Conservation (phyloP, 2,329 filamentous ascomycete genomes). For the Fusarium circinatum region DNA sequence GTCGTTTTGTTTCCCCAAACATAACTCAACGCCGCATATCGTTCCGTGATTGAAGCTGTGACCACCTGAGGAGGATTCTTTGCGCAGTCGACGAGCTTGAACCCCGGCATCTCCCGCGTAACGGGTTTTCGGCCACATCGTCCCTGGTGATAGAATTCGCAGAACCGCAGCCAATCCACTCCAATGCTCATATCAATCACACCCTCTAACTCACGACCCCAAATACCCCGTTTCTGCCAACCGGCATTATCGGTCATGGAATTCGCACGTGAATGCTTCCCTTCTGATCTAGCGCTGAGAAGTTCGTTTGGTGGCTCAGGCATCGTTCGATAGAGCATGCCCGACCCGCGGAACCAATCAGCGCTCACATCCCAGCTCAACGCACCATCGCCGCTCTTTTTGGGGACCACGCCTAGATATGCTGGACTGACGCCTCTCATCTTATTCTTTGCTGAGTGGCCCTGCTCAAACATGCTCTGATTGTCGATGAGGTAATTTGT, state of each 20-base stretch:
- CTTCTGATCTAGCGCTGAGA: constrained; percentile 36
- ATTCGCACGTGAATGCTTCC: constrained; percentile 33
- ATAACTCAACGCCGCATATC: constrained; percentile 51
- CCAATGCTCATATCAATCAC: constrained; percentile 46
- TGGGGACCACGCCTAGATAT: constrained; percentile 49
- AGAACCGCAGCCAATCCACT: constrained; percentile 49
- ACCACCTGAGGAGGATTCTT: constrained; percentile 47
- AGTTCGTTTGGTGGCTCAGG: constrained; percentile 42
- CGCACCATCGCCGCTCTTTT: constrained; percentile 44
- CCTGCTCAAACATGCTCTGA: constrained; percentile 46
- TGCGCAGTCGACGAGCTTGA: constrained; percentile 49
- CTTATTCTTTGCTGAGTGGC: constrained; percentile 45
- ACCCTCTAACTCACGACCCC: constrained; percentile 48
- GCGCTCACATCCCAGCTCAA: constrained; percentile 46
- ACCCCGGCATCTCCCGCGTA: constrained; percentile 43
- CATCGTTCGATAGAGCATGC: constrained; percentile 49
- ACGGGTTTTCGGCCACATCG: constrained; percentile 46
- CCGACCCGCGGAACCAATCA: constrained; percentile 48
- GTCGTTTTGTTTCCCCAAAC: constrained; percentile 46
- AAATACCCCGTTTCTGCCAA: constrained; percentile 48
- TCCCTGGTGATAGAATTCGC: constrained; percentile 48
- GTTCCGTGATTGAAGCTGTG: constrained; percentile 42
- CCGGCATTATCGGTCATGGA: constrained; percentile 33
- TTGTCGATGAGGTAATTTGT: constrained; percentile 50
- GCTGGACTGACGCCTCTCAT: constrained; percentile 45